These are phyloP conservation scores for Aspergillus fischeri DNA, from an alignment of 2,329 filamentous ascomycete genomes.

Conservation along the genomic window DNA sequence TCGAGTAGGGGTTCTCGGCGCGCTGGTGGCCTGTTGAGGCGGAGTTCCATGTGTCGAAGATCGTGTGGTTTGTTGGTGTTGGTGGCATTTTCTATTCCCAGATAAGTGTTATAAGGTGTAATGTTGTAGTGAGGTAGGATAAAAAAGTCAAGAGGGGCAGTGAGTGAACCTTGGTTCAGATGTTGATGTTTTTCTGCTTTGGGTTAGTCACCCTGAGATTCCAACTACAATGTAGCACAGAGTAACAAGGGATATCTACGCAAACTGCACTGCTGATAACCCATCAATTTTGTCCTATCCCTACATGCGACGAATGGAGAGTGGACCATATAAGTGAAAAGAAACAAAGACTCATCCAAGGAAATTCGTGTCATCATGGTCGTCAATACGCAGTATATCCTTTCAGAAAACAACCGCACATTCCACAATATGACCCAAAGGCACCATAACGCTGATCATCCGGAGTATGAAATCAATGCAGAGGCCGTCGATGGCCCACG, in stretches of 20 bases:
- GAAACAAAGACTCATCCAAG: conserved; percentile 15
- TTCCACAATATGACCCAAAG: conserved; percentile 15
- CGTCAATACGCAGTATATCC: conserved; percentile 22
- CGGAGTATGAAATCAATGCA: conserved; percentile 11
- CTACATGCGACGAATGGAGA: background rate
- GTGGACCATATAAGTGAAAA: conserved; percentile 14
- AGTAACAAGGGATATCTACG: too few species aligned
- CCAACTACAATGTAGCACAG: too few species aligned
- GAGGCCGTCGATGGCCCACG: conserved; percentile 9
- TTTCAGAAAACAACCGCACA: conserved; percentile 17
- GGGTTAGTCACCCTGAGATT: background rate
- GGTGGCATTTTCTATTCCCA: conserved; percentile 1
- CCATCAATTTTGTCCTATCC: background rate
- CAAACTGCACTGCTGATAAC: too few species aligned
- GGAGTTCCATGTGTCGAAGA: conserved; percentile 55
- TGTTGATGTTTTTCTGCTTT: conserved; percentile 9
- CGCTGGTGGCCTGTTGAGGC: conserved; percentile 74
- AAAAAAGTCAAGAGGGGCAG: background rate
- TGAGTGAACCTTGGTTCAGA: conserved; percentile 4
- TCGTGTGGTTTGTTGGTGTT: conserved; percentile 20
- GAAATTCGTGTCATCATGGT: conserved; percentile 38
- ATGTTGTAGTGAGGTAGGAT: background rate
- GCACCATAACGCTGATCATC: conserved; percentile 18
- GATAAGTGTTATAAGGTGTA: background rate
- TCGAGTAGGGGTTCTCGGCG: conserved; percentile 62